Evolutionary conservation across 2,329 filamentous ascomycete genomes (phyloP).

Genomic region (Ophiocordyceps unilateralis): DNA sequence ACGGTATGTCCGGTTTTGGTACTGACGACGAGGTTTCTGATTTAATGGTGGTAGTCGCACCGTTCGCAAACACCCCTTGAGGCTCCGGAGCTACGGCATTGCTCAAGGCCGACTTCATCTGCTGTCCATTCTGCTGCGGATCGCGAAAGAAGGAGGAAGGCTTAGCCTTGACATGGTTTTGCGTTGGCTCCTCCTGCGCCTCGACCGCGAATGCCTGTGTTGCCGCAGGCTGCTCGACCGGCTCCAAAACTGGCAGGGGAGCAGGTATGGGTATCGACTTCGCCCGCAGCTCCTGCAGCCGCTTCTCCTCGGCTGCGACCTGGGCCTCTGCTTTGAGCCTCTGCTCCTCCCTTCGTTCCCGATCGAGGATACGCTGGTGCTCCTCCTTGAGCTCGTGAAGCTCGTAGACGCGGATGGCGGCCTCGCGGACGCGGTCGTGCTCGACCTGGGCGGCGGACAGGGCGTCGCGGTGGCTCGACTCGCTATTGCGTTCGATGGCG

Average conservation of each 20-base stretch:
- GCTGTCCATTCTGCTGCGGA: background rate
- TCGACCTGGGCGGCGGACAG: conserved; percentile 47
- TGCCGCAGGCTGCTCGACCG: background rate
- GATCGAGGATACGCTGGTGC: conserved; percentile 22
- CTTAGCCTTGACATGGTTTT: background rate
- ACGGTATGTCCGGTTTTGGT: no score
- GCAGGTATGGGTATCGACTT: conserved; percentile 26
- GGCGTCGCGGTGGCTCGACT: conserved; percentile 45
- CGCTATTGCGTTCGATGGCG: conserved; percentile 41
- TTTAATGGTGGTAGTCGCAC: background rate
- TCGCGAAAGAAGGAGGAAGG: background rate
- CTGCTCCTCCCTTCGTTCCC: conserved; percentile 28
- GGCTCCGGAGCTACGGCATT: background rate
- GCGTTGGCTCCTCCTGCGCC: conserved; percentile 6
- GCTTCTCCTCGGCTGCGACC: conserved; percentile 27
- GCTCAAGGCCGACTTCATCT: background rate
- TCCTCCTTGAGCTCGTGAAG: conserved; percentile 29
- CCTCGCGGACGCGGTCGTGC: conserved; percentile 45
- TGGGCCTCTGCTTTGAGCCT: conserved; percentile 26
- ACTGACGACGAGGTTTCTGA: background rate
- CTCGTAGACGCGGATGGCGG: conserved; percentile 29
- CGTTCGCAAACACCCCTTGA: background rate
- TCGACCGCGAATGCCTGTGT: background rate
- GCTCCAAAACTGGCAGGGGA: conserved; percentile 14
- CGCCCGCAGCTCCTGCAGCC: conserved; percentile 27